Evolutionary conservation across 176 grass and related monocot genomes (phyloP).

Genomic region (Alopecurus myosuroides): DNA sequence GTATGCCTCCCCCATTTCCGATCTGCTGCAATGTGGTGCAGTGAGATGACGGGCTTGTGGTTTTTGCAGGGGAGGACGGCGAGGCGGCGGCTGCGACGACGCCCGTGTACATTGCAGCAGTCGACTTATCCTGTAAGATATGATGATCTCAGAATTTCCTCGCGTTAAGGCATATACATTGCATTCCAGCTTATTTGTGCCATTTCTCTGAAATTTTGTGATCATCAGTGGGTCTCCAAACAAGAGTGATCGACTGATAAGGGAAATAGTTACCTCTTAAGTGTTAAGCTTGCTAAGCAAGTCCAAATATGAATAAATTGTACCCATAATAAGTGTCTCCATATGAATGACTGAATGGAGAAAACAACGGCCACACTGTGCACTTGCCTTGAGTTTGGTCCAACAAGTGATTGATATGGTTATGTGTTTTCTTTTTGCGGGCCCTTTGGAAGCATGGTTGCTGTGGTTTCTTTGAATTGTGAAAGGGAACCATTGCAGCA

Average conservation of each 20-base stretch:
- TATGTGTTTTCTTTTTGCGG: background rate
- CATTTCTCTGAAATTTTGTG: background rate
- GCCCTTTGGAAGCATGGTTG: background rate
- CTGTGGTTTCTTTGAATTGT: slow-evolving; percentile 1
- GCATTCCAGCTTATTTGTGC: background rate
- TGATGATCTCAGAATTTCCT: background rate
- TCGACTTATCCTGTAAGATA: slow-evolving; percentile 87
- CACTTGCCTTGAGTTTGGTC: background rate
- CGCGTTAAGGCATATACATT: background rate
- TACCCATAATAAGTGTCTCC: too few relatives aligned
- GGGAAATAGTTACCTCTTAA: background rate
- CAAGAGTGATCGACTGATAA: background rate
- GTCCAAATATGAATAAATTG: background rate
- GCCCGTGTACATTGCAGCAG: slow-evolving; percentile 76
- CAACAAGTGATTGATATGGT: background rate
- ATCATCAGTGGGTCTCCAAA: background rate
- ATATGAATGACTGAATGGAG: background rate
- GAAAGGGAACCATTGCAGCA: background rate
- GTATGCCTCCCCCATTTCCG: slow-evolving; percentile 9
- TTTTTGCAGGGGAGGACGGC: slow-evolving; percentile 43
- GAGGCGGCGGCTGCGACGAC: slow-evolving; percentile 35
- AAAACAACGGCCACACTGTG: background rate
- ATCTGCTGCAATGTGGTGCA: background rate
- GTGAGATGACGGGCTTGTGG: background rate
- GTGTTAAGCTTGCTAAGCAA: slow-evolving; percentile 11